Conservation (phyloP, 75 land plant genomes). For the Pinus tabuliformis region DNA sequence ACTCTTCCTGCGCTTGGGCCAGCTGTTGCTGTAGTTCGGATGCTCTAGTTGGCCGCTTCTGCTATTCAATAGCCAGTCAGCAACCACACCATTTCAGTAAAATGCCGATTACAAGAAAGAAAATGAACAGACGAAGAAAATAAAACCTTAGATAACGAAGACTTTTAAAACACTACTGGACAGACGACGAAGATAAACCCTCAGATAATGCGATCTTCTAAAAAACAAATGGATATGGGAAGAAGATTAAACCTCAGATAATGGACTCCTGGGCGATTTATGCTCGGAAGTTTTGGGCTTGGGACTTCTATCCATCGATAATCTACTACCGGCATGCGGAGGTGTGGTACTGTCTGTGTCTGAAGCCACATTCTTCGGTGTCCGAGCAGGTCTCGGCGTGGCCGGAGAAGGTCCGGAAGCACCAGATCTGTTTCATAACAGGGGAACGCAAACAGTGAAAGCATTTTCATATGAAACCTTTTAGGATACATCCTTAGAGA, state of each 20-base stretch:
- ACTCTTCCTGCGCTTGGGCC: slow-evolving; percentile 52
- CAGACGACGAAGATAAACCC: too few relatives aligned
- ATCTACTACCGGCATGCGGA: slow-evolving; percentile 18
- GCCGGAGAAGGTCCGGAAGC: slow-evolving; percentile 34
- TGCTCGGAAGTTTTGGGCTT: slow-evolving; percentile 43
- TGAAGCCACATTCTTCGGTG: slow-evolving; percentile 16
- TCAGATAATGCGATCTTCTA: background rate
- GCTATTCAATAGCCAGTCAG: slow-evolving; percentile 13
- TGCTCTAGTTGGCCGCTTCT: slow-evolving; percentile 33
- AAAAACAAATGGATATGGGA: background rate
- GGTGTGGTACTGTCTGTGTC: slow-evolving; percentile 26
- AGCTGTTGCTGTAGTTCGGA: slow-evolving; percentile 54
- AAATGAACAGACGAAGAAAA: background rate
- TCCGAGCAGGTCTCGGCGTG: slow-evolving; percentile 36
- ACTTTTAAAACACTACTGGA: background rate
- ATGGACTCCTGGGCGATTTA: slow-evolving; percentile 43
- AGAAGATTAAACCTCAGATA: slow-evolving; percentile 29
- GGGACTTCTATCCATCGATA: slow-evolving; percentile 35
- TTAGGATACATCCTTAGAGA: background rate
- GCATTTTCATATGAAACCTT: background rate
- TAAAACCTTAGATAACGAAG: too few relatives aligned
- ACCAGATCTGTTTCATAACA: slow-evolving; percentile 22
- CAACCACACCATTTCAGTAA: background rate
- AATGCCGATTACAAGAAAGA: background rate
- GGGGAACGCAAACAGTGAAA: background rate